Evolutionary conservation across 768 basidiomycete species (phyloP), one percentile per base, ranked within the genome.

Genomic region (Agaricus subrufescens): DNA sequence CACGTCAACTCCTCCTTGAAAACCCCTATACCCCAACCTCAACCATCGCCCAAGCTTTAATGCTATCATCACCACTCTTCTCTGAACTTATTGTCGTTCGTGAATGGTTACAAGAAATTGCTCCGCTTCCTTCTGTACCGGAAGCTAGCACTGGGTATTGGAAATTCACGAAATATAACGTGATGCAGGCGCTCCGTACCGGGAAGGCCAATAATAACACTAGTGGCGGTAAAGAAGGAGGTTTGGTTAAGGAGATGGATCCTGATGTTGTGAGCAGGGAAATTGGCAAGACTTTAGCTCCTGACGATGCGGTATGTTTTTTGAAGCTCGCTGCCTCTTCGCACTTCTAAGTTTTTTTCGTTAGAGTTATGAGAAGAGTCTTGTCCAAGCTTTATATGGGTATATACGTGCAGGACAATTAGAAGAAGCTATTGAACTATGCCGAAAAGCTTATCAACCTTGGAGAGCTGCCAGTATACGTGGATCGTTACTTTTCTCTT

Each of bases 401-500:
- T 87, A 87, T 59, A 77, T 98, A 2, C 84, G 95, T 40, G 86
- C 89, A 4, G 95, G 95, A n/a, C 75, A 86, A 57, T 69, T 96
- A 29, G 90, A 90, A 10, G 87, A 91, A 10, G 96, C 94, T 0
- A 75, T 94, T 3, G 87, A 91, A 34, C 71, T 93, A 15, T 94
- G 92, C 65, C 75, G 86, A 60, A 84, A 83, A 62, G 87, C 89
- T 0, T 86, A 93, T 59, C 91, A 95, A 60, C 89, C 92, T 0
- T 98, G 95, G 96, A 79, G 94, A 25, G 92, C 93, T 2, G 93
- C 94, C 1, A 89, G 86, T 54, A 82, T 98, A 43, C 85, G 89
- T 5, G 96, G 96, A 1, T 87, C 91, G 1, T 69, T 84, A 29
- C 67, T 93, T 19, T 95, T 92, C 64, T 76, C 79, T 31, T 94